A percentile compares a stretch with the other conserved stretches of the same genome.
Evolutionary conservation across 2,329 filamentous ascomycete genomes (phyloP).

Genomic region (Neopestalotiopsis rosae): DNA sequence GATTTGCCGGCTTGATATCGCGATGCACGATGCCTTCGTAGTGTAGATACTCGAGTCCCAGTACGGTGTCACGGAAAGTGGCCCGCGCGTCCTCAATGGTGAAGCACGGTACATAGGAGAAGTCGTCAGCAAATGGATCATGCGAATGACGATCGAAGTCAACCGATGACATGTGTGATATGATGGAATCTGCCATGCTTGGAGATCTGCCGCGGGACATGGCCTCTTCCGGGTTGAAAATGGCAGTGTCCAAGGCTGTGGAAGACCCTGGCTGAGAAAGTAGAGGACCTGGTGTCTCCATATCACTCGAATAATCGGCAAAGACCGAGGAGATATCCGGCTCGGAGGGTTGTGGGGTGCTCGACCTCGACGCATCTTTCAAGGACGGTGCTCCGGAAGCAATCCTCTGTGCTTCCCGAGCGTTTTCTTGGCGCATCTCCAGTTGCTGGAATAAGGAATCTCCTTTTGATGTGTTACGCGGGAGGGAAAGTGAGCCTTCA

Average conservation of each 20-base stretch:
- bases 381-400: constrained; percentile 55
- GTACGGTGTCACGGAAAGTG: constrained; percentile 89
- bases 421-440: constrained; percentile 29
- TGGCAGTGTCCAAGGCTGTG: constrained; percentile 74
- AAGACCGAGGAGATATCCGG: constrained; percentile 37
- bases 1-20: constrained; percentile 88
- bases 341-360: constrained; percentile 39
- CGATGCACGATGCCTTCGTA: constrained; percentile 85
- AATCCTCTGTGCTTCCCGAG: constrained; percentile 48
- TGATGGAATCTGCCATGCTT: constrained; percentile 80
- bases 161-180: constrained; percentile 71
- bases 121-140: constrained; percentile 80
- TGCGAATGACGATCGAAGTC: constrained; percentile 64
- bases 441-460: constrained; percentile 26
- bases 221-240: constrained; percentile 66
- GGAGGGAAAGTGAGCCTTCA: constrained; percentile 46
- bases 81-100: constrained; percentile 82
- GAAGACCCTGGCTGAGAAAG: constrained; percentile 58
- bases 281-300: constrained; percentile 58
- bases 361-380: constrained; percentile 44
- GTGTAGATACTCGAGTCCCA: constrained; percentile 92
- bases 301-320: constrained; percentile 53
- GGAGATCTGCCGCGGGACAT: constrained; percentile 71
- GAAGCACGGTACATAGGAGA: constrained; percentile 91
- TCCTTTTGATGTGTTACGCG: constrained; percentile 28